Conservation (phyloP, 139 green algal genomes). For the Chlamydomonas applanata region DNA sequence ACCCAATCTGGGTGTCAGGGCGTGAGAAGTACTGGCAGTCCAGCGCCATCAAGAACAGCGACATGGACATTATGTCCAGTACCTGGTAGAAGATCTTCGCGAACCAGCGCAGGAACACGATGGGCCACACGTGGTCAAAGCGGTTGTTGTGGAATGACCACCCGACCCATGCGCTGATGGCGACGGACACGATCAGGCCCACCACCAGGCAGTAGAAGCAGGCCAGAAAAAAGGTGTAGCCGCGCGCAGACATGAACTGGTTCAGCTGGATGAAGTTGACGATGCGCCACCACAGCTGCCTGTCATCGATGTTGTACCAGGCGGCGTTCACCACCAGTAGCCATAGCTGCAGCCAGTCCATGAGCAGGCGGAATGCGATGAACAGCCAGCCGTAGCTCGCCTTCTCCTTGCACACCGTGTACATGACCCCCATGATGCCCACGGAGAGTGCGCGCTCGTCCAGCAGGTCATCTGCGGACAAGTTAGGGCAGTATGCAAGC, state of each 20-base stretch:
- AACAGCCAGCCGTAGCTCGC: no score
- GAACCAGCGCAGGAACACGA: slow-evolving; percentile 27
- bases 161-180: slow-evolving; percentile 15
- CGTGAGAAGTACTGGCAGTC: slow-evolving; percentile 32
- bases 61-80: slow-evolving; percentile 25
- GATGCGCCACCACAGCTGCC: slow-evolving; percentile 7
- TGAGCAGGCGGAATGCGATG: no score
- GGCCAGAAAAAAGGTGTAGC: slow-evolving; percentile 20
- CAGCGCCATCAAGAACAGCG: slow-evolving; percentile 24
- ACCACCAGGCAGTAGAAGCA: slow-evolving; percentile 24
- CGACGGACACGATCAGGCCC: background rate
- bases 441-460: no score
- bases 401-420: slow-evolving; percentile 9
- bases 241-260: background rate
- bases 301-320: slow-evolving; percentile 5
- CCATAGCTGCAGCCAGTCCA: no score
- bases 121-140: slow-evolving; percentile 30
- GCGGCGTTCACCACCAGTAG: slow-evolving; percentile 14
- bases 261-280: slow-evolving; percentile 15
- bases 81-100: slow-evolving; percentile 34
- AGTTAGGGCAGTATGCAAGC: no score
- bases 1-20: background rate
- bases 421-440: no score
- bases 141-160: slow-evolving; percentile 19
- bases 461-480: no score